A percentile compares a stretch with the other conserved stretches of the same genome.
phyloP scores from a whole-genome alignment of 768 basidiomycete species.

The Neoboletus brunneissimus region DNA sequence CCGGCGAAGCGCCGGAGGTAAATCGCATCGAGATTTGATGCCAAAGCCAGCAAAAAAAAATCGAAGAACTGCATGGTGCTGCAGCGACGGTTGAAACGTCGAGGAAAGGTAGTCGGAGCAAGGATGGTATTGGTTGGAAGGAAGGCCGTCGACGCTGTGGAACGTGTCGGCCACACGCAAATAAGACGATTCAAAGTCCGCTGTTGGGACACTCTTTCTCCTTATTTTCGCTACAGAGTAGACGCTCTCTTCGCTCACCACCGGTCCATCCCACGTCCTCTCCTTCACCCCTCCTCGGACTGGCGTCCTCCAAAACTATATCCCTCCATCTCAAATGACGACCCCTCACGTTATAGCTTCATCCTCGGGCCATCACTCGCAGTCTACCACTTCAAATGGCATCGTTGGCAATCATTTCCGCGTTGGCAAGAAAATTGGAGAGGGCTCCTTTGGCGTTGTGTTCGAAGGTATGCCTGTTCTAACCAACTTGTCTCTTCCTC shows the following conservation, averaged over 20 bases:
- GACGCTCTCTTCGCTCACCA: slow-evolving; percentile 22
- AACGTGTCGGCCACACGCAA: slow-evolving; percentile 31
- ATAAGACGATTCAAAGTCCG: slow-evolving; percentile 34
- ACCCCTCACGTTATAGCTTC: slow-evolving; percentile 84
- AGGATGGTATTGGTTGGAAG: background rate
- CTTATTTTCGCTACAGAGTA: slow-evolving; percentile 28
- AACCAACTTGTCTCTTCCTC: background rate
- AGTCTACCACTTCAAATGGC: slow-evolving; percentile 61
- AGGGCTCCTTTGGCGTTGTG: slow-evolving; percentile 98
- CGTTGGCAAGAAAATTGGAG: slow-evolving; percentile 98
- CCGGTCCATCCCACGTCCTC: slow-evolving; percentile 20
- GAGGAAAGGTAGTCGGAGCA: background rate
- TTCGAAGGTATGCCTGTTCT: slow-evolving; percentile 73
- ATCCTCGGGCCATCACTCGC: slow-evolving; percentile 65
- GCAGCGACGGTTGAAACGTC: background rate
- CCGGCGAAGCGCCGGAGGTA: background rate
- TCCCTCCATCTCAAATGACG: slow-evolving; percentile 46
- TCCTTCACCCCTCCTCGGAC: slow-evolving; percentile 28
- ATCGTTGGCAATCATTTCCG: slow-evolving; percentile 79
- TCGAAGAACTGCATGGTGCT: background rate
- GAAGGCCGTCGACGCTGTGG: slow-evolving; percentile 2
- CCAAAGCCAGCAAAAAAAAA: background rate
- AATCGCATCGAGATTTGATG: slow-evolving; percentile 2
- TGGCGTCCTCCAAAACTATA: slow-evolving; percentile 24
- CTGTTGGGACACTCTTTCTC: slow-evolving; percentile 21